Evolutionary conservation across 164 flowering plant genomes (phyloP).

Genomic region (Macadamia integrifolia): DNA sequence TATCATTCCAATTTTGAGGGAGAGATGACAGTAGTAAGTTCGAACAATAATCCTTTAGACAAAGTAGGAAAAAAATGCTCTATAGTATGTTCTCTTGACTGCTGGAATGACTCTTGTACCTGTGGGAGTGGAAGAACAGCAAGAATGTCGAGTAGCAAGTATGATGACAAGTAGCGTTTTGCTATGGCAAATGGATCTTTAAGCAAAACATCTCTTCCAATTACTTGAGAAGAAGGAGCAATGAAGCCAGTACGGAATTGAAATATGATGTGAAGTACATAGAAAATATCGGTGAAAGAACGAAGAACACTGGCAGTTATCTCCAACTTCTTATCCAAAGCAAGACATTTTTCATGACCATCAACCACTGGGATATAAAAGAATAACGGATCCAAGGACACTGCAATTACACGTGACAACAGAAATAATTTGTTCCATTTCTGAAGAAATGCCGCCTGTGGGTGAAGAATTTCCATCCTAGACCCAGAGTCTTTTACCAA

Average conservation of each 20-base stretch:
- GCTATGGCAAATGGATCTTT: conserved; percentile 71
- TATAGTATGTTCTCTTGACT: too few relatives aligned
- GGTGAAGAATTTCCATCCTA: conserved; percentile 58
- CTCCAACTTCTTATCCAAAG: conserved; percentile 56
- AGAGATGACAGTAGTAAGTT: too few relatives aligned
- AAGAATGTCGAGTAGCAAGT: conserved; percentile 78
- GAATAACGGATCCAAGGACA: conserved; percentile 86
- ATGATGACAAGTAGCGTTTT: conserved; percentile 58
- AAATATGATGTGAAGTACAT: conserved; percentile 67
- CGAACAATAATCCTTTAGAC: too few relatives aligned
- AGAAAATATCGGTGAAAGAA: conserved; percentile 72
- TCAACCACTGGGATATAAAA: conserved; percentile 71
- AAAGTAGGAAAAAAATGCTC: too few relatives aligned
- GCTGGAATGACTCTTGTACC: conserved; percentile 32
- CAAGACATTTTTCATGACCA: conserved; percentile 45
- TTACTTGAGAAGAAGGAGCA: conserved; percentile 88
- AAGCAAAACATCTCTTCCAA: conserved; percentile 89
- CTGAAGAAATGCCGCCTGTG: conserved; percentile 79
- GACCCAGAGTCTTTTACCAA: conserved; percentile 30
- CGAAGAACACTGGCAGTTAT: conserved; percentile 68
- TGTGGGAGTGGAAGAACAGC: conserved; percentile 96
- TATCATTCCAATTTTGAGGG: too few relatives aligned
- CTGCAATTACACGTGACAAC: conserved; percentile 68
- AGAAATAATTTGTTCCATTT: conserved; percentile 90
- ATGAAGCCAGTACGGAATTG: conserved; percentile 88